phyloP scores from a whole-genome alignment of 371 early-diverging fungal species.

The Mortierella sp. region DNA sequence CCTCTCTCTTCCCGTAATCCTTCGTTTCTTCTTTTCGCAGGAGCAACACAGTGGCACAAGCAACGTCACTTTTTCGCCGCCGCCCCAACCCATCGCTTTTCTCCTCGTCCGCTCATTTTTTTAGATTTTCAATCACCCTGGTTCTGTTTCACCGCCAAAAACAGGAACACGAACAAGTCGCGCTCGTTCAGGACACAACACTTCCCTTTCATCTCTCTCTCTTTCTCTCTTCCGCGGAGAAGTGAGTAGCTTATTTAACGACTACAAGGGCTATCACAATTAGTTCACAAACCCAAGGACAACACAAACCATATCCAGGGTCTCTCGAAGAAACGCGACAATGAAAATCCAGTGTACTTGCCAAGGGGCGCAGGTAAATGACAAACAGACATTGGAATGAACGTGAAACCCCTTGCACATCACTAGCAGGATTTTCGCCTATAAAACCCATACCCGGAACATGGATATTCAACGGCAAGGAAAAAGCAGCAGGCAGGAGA shows the following conservation, averaged over 20 bases:
- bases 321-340: too few species aligned
- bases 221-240: background rate
- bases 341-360: too few species aligned
- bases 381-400: too few species aligned
- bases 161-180: background rate
- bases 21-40: background rate
- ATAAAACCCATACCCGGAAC: too few species aligned
- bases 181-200: background rate
- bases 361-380: too few species aligned
- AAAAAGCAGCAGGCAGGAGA: too few species aligned
- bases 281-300: too few species aligned
- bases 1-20: background rate
- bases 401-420: too few species aligned
- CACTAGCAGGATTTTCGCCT: too few species aligned
- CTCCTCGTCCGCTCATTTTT: background rate
- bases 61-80: background rate
- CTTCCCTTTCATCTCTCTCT: background rate
- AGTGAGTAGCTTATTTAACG: background rate
- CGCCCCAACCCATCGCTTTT: background rate
- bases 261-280: background rate
- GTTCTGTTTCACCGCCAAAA: background rate
- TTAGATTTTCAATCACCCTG: background rate
- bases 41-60: background rate
- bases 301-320: too few species aligned
- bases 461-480: too few species aligned